Conservation (phyloP, 345 rosid species). For the Geranium rotundifolium region DNA sequence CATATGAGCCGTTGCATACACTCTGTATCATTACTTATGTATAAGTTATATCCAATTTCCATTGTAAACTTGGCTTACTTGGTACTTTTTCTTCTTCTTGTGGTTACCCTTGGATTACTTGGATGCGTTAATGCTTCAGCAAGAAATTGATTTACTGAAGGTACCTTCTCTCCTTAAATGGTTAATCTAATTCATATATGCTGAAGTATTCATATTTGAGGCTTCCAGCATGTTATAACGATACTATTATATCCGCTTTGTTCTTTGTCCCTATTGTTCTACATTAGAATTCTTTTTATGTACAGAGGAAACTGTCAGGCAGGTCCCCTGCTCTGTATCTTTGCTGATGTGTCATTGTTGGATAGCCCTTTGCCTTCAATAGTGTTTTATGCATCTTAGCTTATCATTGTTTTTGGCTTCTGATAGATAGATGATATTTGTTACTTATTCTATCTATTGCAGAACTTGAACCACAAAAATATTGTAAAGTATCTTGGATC, state of each 20-base stretch:
- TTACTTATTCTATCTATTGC: constrained; percentile 15
- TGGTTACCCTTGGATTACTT: constrained; percentile 9
- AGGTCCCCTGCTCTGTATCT: neutral
- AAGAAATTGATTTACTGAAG: constrained; percentile 97
- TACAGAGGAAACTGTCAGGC: neutral
- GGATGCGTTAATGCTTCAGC: constrained; percentile 45
- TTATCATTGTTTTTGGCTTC: constrained; percentile 5
- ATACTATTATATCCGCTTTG: neutral
- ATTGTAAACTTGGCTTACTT: constrained; percentile 18
- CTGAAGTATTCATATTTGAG: neutral
- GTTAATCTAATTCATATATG: neutral
- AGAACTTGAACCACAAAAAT: constrained; percentile 97
- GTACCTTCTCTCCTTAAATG: constrained; percentile 21
- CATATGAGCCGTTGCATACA: neutral
- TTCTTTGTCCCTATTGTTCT: neutral
- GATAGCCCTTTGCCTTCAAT: neutral
- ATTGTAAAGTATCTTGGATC: constrained; percentile 99
- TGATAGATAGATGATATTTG: constrained; percentile 1
- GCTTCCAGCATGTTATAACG: neutral
- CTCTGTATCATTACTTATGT: too few relatives aligned
- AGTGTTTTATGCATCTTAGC: neutral
- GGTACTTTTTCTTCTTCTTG: constrained; percentile 11
- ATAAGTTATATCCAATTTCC: neutral
- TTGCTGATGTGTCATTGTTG: neutral
- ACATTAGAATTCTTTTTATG: neutral